phyloP scores from a whole-genome alignment of 805 yeast species.

The Blastobotrys mokoenaii region DNA sequence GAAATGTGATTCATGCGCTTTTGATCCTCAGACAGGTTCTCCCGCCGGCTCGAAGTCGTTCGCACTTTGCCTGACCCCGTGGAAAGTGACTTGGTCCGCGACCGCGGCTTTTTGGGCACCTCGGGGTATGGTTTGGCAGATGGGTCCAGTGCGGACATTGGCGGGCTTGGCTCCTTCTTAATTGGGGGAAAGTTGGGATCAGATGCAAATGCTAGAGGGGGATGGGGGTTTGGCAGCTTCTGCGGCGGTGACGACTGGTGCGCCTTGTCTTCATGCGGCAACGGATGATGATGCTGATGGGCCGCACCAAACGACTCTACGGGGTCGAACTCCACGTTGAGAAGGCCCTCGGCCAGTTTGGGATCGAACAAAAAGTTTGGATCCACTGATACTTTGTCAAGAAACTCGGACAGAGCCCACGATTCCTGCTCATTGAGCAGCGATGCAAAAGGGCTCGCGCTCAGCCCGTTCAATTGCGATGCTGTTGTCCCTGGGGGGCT shows the following conservation, averaged over 20 bases:
- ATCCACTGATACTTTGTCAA: conserved; percentile 25
- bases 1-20: conserved; percentile 32
- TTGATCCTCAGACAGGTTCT: conserved; percentile 28
- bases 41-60: conserved; percentile 16
- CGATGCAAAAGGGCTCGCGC: background rate
- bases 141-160: too few species aligned
- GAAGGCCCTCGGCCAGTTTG: conserved; percentile 19
- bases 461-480: too few species aligned
- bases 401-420: conserved; percentile 23
- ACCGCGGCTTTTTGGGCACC: too few species aligned
- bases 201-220: conserved; percentile 4
- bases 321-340: background rate
- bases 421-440: conserved; percentile 25
- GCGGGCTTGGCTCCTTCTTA: too few species aligned
- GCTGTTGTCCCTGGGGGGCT: too few species aligned
- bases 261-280: background rate
- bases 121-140: background rate
- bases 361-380: conserved; percentile 27
- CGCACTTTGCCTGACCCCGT: background rate
- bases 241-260: background rate
- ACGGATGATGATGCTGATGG: background rate
- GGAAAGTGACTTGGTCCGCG: background rate
- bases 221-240: conserved; percentile 1
- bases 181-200: conserved; percentile 11
- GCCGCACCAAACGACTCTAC: background rate